Evolutionary conservation across 208 protist genomes (phyloP), one percentile per base, ranked within the genome.

Genomic region (Wallacemonas sp.): DNA sequence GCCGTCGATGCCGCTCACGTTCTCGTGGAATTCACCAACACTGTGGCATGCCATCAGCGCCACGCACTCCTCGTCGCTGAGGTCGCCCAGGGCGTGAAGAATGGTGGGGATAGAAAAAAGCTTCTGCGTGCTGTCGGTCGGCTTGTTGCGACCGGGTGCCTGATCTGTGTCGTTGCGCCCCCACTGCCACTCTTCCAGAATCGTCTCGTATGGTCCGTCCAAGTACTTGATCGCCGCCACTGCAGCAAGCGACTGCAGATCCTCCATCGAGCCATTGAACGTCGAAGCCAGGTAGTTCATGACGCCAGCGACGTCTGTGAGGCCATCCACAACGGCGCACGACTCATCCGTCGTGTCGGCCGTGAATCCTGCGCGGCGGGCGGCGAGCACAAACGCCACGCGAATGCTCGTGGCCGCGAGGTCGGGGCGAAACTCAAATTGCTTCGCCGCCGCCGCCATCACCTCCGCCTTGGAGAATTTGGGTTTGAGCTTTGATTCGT

Each of bases 21-120:
- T 72, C 61, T 88, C 85, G 80, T 95, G 88, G 36, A 92, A 92
- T 65, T 95, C 85, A 46, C 88, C 88, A 14, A 95, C 88, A 55
- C 82, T 83, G 77, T 95, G 88, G 68, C 83, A 92, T 16, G 83
- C 85, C 58, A 95, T 74, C n/a, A 95, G 72, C 33, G 88, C 88
- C 11, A 95, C 81, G 41, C 81, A 89, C 76, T 95, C 88, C 61
- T 81, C 85, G 61, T 88, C 83, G 14, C 83, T 90, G 27, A 95
- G 67, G 46, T 72, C 77, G 16, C 88, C 85, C 21, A 94, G 58
- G 12, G 66, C 44, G 30, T 85, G 68, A 61, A 94, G 72, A 34
- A 94, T 80, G 16, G 80, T 81, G 12, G 69, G 48, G 24, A 87
- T 73, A 5, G 65, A 80, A 33, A 83, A 85, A 30, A 77, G 12